These are phyloP conservation scores for Lactarius vividus DNA, from an alignment of 768 basidiomycete genomes.

Conservation along the genomic window DNA sequence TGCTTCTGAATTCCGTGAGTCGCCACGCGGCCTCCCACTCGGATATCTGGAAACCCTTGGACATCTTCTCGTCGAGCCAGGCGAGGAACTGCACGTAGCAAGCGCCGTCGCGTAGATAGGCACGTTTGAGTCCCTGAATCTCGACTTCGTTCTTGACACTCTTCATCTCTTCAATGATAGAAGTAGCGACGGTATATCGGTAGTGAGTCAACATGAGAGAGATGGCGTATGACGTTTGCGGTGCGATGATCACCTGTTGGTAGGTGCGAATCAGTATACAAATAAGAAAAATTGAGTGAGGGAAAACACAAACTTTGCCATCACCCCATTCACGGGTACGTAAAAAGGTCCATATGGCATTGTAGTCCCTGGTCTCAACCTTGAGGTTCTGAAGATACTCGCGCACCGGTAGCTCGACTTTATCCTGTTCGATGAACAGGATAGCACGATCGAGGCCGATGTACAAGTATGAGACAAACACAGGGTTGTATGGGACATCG, in stretches of 20 bases:
- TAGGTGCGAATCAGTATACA: neutral
- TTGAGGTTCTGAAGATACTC: constrained; percentile 56
- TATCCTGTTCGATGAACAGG: constrained; percentile 73
- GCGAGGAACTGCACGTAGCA: constrained; percentile 85
- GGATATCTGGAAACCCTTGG: constrained; percentile 75
- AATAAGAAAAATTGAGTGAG: neutral
- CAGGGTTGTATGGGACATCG: constrained; percentile 89
- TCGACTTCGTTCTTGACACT: constrained; percentile 87
- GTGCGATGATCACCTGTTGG: constrained; percentile 59
- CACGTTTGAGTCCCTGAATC: constrained; percentile 75
- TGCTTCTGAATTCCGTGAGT: constrained; percentile 70
- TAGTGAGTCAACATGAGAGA: constrained; percentile 81
- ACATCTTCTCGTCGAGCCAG: constrained; percentile 82
- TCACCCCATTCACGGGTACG: constrained; percentile 72
- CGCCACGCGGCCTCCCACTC: constrained; percentile 92
- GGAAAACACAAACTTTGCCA: constrained; percentile 53
- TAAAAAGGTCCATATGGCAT: constrained; percentile 76
- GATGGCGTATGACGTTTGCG: constrained; percentile 78
- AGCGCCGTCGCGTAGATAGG: constrained; percentile 88
- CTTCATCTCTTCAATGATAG: constrained; percentile 73
- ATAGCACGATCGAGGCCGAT: constrained; percentile 58
- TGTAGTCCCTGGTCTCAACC: constrained; percentile 65
- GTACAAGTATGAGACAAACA: constrained; percentile 87
- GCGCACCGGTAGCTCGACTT: constrained; percentile 57
- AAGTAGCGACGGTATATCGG: constrained; percentile 71